Evolutionary conservation across 2,329 filamentous ascomycete genomes (phyloP), one percentile per base, ranked within the genome.

Genomic region (Myriosclerotinia scirpicola): DNA sequence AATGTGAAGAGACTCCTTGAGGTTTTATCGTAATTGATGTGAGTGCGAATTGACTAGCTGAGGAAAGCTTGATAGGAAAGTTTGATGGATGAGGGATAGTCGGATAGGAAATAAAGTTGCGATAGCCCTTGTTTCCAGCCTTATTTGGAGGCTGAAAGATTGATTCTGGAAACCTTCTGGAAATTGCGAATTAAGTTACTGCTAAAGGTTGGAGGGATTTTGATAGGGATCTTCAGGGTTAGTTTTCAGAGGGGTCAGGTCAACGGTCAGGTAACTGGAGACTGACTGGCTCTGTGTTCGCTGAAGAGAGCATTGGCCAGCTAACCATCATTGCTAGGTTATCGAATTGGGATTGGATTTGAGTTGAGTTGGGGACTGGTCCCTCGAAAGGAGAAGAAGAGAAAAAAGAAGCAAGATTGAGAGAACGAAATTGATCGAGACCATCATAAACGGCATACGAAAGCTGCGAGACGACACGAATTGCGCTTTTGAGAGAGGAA

Each of bases 131-230:
- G 9, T 14, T 40, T 8, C 30, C 58, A 61, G 58, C 58, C 58
- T 34, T 34, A 50, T 48, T 60, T n/a, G 44, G 58, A 42, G 61
- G 61, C 61, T 36, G 61, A 61, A 44, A 61, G 38, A 52, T 50
- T 38, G 7, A 50, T 50, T 52, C 58, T 61, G 44, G 58, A 38
- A 50, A 50, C 14, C 8, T 61, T 40, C n/a, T 61, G 30, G 58
- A 61, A 50, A 50, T 60, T 38, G 58, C 20, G 44, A 26, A 26
- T 3, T 2, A 26, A 26, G 26, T 26, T 26, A 26, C 26, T 26
- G 26, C 26, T 26, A 26, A 26, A 26, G 26, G 26, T 26, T 26
- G 26, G 26, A 26, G 26, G 26, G 26, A 26, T 26, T 26, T 26
- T 26, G 42, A 60, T 38, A 60, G 30, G 14, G 30, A 60, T 50